Evolutionary conservation across 805 yeast genomes (phyloP), one percentile per base, ranked within the genome.

Genomic region (Candida suzukii): DNA sequence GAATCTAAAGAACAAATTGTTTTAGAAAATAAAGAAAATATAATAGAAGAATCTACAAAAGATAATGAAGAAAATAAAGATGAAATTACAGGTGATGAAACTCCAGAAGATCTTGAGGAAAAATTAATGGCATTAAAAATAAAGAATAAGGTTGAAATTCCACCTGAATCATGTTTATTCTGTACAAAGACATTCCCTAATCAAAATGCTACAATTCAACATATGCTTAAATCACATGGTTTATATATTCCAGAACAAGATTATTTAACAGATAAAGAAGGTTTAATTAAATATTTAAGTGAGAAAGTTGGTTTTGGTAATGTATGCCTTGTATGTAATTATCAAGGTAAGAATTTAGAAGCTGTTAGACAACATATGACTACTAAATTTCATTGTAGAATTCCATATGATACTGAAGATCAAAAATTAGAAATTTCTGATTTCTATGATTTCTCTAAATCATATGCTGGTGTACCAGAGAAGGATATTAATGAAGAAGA

Each of bases 361-460:
- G 84, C 95, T 45, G 88, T 86, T 11, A 80, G 96, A 50, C 93
- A 87, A 34, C 99, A 93, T 61, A 82, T 88, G 84, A 52, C 70
- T 4, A 73, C 83, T 9, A 93, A 93, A 61, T 78, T 88, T 43
- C 99, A 93, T 61, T 83, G 91, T 66, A 76, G 78, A 55, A 73
- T 93, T 45, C 97, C 98, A 1, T 93, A 84, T 61, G 98, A 93
- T 53, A 63, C 78, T 0, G 82, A 78, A 41, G 82, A 81, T 43
- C 95, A 93, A 54, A 79, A 80, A 54, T 72, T 79, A 37, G 83
- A 81, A 54, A 71, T 91, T 35, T 74, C 88, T 0, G 82, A 78
- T 32, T 93, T 83, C 56, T 93, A 93, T 57, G 96, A 91, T 57
- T 90, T 87, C 63, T 68, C 81, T 3, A 71, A 86, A 1, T 69